Evolutionary conservation across 2,329 filamentous ascomycete genomes (phyloP), one percentile per base, ranked within the genome.

Genomic region (Ramichloridium luteum): DNA sequence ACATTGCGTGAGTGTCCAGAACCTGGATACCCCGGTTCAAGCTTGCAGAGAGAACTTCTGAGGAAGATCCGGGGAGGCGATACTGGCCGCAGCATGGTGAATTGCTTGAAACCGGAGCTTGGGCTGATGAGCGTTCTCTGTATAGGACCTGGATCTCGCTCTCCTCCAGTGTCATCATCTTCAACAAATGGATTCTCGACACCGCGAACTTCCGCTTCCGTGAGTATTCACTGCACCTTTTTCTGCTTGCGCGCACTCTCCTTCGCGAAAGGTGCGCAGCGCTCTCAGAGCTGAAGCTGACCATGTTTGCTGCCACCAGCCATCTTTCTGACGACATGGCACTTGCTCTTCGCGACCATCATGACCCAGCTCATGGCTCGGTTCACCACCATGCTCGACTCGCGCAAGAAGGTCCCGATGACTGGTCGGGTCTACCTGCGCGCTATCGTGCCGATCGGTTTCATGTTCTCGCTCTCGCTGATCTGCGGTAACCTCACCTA

Each of bases 111-210:
- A n/a, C n/a, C n/a, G n/a, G n/a, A n/a, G n/a, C n/a, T n/a, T n/a
- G n/a, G n/a, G n/a, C n/a, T n/a, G n/a, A n/a, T n/a, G n/a, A n/a
- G n/a, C n/a, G n/a, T n/a, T n/a, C 17, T 31, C 34, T 25, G 18
- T 34, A 25, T 58, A 93, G 86, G 50, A 68, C 77, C 47, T 98
- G 90, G 90, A 96, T 98, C 55, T 67, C 77, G 37, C 70, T 94
- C 58, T 93, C 83, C 53, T 93, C 85, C 26, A 83, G 80, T 50
- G 85, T 96, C 55, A 98, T 98, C 57, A 69, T 98, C 40, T 96
- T 94, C 78, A 96, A 98, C 77, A 98, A 98, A 74, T 93, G 83
- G 75, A 84, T 98, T 51, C 72, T 96, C 41, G 77, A 88, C 51
- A 86, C 79, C 23, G 70, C 79, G 41, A 71, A 82, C 42, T 94